These are phyloP conservation scores for Pestalotiopsis sp. DNA, from an alignment of 2,329 filamentous ascomycete species.

Conservation along the genomic window DNA sequence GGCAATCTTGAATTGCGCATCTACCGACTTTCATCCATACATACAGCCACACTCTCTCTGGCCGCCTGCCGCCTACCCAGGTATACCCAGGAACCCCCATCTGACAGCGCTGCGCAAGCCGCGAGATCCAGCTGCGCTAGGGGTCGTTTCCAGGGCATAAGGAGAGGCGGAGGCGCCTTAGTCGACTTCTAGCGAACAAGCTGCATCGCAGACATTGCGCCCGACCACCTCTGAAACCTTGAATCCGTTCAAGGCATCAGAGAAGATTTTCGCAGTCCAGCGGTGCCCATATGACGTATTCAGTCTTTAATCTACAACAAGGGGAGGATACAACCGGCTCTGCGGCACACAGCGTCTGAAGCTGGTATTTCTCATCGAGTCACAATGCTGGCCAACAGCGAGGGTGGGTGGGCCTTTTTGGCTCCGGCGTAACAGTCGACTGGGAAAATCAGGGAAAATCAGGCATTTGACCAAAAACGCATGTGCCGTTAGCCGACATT, in stretches of 20 bases:
- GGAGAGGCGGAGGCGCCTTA: not conserved
- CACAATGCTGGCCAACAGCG: not conserved
- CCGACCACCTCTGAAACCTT: not conserved
- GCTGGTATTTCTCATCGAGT: not conserved
- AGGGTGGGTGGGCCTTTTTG: not conserved
- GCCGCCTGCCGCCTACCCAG: not conserved
- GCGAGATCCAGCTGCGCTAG: not conserved
- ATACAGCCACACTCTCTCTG: not conserved
- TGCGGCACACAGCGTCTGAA: not conserved
- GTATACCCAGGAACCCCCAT: not conserved
- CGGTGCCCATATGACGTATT: not conserved
- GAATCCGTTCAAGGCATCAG: not conserved
- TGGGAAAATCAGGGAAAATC: not conserved
- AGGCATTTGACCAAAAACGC: not conserved
- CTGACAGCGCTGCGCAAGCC: not conserved
- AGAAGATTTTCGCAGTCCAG: not conserved
- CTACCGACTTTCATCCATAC: not conserved
- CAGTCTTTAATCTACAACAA: not conserved
- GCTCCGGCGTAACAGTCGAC: not conserved
- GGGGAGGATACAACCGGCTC: not conserved
- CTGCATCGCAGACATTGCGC: not conserved
- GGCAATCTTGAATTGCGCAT: conserved; percentile 9
- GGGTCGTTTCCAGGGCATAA: not conserved
- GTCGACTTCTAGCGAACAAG: not conserved
- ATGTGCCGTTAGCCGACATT: not conserved